Evolutionary conservation across 441 rosid species (phyloP), one percentile per base, ranked within the genome.

Genomic region (Euphorbia schlechtendalii): DNA sequence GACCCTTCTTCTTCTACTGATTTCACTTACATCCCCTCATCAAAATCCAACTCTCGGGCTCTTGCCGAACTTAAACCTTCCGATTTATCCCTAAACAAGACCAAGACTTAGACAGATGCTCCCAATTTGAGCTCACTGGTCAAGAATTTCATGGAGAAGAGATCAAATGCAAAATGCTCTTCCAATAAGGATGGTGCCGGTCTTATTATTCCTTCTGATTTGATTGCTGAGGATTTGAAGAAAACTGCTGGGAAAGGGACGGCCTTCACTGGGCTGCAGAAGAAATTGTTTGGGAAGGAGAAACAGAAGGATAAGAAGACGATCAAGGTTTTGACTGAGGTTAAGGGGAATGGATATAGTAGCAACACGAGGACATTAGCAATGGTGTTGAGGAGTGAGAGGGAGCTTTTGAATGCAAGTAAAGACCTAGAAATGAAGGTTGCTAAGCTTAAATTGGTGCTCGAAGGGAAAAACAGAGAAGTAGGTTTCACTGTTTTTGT

Each of bases 381-480:
- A 11, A 90, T 88, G 99, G 93, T 93, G 65, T 69, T 93, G 66
- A 79, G 92, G 72, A 86, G 99, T 61, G 99, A 93, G 72, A 86
- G 96, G 67, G 96, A 88, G 91, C 97, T 90, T 18, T 71, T 88
- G 74, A 75, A 73, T 76, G 74, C 83, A 52, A 93, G 80, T 59
- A 88, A 88, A 79, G 96, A 88, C 52, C 84, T 76, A 62, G 95
- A 88, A 51, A 59, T 61, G 61, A 84, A 90, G 76, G 75, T 93
- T 41, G 61, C 86, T 15, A 72, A 81, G 59, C 80, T 88, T 5
- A 87, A 87, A 67, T 38, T 73, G 64, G 65, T 73, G 78, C 87
- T 88, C 30, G 74, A 84, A 67, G 80, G 74, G 27, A 90, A 82
- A 79, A 93, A 83, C 76, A 68, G 67, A 64, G 97, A 93, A 67